phyloP scores from a whole-genome alignment of 177 flowering plant species.

The Vitis hybrid region DNA sequence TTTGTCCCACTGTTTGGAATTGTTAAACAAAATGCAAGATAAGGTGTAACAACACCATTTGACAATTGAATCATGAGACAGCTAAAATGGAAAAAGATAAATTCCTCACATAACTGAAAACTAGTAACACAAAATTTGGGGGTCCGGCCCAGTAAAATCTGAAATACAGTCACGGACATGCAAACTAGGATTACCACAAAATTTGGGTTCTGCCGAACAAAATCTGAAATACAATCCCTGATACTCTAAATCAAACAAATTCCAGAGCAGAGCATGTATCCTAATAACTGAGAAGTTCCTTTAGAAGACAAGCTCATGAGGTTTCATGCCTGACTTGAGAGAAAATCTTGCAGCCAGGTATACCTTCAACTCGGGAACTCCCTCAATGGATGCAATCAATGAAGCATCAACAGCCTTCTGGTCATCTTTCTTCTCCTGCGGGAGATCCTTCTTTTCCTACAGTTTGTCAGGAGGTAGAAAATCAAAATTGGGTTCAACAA shows the following conservation, averaged over 20 bases:
- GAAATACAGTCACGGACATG: neutral
- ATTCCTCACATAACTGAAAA: neutral
- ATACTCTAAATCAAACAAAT: neutral
- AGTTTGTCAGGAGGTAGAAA: neutral
- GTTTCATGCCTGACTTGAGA: slow-evolving; percentile 52
- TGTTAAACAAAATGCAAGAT: too few relatives aligned
- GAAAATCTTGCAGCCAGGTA: slow-evolving; percentile 55
- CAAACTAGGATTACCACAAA: neutral
- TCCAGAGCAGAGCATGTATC: neutral
- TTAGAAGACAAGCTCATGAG: slow-evolving; percentile 55
- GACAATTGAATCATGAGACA: too few relatives aligned
- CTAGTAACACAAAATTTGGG: too few relatives aligned
- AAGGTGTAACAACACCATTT: too few relatives aligned
- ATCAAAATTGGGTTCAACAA: neutral
- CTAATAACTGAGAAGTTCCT: neutral
- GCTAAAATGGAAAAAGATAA: too few relatives aligned
- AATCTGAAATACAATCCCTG: slow-evolving; percentile 4
- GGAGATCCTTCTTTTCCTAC: slow-evolving; percentile 40
- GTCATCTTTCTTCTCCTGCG: slow-evolving; percentile 47
- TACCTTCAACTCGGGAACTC: slow-evolving; percentile 44
- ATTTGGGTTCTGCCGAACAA: neutral
- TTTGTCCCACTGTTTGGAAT: too few relatives aligned
- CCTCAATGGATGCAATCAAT: slow-evolving; percentile 45
- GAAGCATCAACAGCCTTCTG: slow-evolving; percentile 49
- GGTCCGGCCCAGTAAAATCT: too few relatives aligned